Conservation (phyloP, 345 rosid genomes). For the Jatropha curcas region DNA sequence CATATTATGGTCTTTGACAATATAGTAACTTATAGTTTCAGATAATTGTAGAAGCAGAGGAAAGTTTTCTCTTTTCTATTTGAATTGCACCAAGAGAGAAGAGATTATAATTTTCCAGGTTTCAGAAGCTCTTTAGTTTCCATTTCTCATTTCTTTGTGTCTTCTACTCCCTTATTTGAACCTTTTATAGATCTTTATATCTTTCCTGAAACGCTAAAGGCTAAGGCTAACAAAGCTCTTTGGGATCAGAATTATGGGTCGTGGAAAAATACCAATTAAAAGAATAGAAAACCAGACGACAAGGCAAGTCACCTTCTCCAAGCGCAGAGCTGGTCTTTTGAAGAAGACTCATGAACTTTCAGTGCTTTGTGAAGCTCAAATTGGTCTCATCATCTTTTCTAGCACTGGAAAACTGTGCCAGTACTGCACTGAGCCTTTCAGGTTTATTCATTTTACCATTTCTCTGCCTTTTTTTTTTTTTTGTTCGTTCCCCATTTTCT, state of each 20-base stretch:
- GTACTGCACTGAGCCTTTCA: slow-evolving; percentile 43
- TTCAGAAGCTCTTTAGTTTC: slow-evolving; percentile 13
- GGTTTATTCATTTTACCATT: slow-evolving; percentile 18
- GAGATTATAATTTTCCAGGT: slow-evolving; percentile 6
- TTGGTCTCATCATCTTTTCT: slow-evolving; percentile 52
- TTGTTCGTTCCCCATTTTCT: neutral
- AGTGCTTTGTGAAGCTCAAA: slow-evolving; percentile 50
- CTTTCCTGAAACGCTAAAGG: too few species aligned
- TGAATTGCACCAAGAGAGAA: neutral
- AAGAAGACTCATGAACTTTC: slow-evolving; percentile 52
- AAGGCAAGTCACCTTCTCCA: slow-evolving; percentile 52
- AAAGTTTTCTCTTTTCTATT: too few species aligned
- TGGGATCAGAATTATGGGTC: slow-evolving; percentile 44
- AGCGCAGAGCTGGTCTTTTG: slow-evolving; percentile 43
- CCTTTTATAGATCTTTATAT: neutral
- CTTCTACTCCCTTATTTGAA: slow-evolving; percentile 12
- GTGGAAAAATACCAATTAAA: slow-evolving; percentile 44
- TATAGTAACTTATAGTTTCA: too few species aligned
- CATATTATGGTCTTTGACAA: too few species aligned
- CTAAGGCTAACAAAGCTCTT: too few species aligned
- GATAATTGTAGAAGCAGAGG: slow-evolving; percentile 18
- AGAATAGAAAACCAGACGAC: slow-evolving; percentile 52
- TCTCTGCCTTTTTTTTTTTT: neutral
- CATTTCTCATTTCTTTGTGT: slow-evolving; percentile 15
- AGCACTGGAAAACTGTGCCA: slow-evolving; percentile 47